Evolutionary conservation across 2,329 filamentous ascomycete species (phyloP).

Genomic region (Penicillium capsulatum): DNA sequence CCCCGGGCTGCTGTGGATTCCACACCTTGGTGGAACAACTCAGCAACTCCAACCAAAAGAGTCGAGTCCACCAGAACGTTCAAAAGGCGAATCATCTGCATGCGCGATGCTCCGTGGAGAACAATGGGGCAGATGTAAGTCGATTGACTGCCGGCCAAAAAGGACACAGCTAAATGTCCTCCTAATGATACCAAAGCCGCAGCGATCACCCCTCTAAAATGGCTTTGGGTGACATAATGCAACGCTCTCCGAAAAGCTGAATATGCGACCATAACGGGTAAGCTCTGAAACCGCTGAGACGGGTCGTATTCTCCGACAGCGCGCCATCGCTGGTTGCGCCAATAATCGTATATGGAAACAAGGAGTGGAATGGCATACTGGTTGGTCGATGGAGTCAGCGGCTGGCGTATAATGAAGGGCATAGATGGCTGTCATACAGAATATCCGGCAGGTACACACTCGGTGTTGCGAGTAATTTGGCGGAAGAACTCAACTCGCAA

Average conservation of each 20-base stretch:
- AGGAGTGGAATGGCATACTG: conserved; percentile 41
- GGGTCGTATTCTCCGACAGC: conserved; percentile 21
- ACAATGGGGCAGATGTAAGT: conserved; percentile 49
- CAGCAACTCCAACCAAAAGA: conserved; percentile 36
- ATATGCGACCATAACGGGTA: conserved; percentile 13
- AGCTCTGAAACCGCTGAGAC: conserved; percentile 14
- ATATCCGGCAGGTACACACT: conserved; percentile 41
- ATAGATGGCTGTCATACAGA: conserved; percentile 25
- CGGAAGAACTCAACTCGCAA: conserved; percentile 34
- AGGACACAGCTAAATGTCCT: conserved; percentile 34
- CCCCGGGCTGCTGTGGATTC: conserved; percentile 21
- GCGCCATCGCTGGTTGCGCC: conserved; percentile 29
- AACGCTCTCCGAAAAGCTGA: conserved; percentile 32
- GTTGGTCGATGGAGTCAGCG: conserved; percentile 9
- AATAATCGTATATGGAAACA: conserved; percentile 41
- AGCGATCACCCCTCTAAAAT: conserved; percentile 38
- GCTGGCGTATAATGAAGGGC: neutral
- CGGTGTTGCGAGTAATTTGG: conserved; percentile 38
- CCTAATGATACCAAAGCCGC: conserved; percentile 38
- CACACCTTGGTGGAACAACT: conserved; percentile 24
- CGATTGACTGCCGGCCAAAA: conserved; percentile 38
- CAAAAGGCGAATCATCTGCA: conserved; percentile 38
- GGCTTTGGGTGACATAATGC: conserved; percentile 30
- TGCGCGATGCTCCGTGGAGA: conserved; percentile 29
- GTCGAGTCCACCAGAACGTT: conserved; percentile 41